Conservation (phyloP, 2,329 filamentous ascomycete genomes). For the Cryphonectria nitschkei region DNA sequence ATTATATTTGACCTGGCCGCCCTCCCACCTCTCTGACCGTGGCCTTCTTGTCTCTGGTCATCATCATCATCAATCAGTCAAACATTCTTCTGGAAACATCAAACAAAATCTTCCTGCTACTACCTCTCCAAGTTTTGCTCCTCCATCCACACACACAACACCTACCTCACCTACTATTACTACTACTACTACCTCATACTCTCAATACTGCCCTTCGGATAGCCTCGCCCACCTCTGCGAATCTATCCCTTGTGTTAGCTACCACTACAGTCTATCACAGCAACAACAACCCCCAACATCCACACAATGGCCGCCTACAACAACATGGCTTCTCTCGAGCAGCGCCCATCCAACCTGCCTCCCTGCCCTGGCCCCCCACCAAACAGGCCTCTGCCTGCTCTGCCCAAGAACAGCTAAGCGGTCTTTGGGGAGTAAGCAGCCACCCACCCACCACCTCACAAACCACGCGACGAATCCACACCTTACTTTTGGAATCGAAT, state of each 20-base stretch:
- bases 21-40: background rate
- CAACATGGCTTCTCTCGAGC: conserved; percentile 35
- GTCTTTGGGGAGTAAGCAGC: conserved; percentile 2
- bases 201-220: background rate
- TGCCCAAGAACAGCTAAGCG: conserved; percentile 62
- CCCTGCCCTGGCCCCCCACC: conserved; percentile 69
- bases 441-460: background rate
- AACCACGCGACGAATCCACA: conserved; percentile 13
- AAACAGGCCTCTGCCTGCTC: conserved; percentile 66
- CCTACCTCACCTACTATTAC: background rate
- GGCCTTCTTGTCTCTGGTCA: conserved; percentile 6
- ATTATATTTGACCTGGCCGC: conserved; percentile 20
- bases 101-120: background rate
- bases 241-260: background rate
- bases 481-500: conserved; percentile 6
- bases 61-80: conserved; percentile 9
- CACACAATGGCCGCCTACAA: conserved; percentile 29
- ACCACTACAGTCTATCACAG: background rate
- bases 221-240: background rate
- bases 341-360: conserved; percentile 68
- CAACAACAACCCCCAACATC: conserved; percentile 4
- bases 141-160: background rate
- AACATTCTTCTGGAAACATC: conserved; percentile 9
- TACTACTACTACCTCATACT: background rate
- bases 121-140: background rate